These are phyloP conservation scores for Pseudoturritis turrita DNA, from an alignment of 345 rosid genomes.

Conservation along the genomic window DNA sequence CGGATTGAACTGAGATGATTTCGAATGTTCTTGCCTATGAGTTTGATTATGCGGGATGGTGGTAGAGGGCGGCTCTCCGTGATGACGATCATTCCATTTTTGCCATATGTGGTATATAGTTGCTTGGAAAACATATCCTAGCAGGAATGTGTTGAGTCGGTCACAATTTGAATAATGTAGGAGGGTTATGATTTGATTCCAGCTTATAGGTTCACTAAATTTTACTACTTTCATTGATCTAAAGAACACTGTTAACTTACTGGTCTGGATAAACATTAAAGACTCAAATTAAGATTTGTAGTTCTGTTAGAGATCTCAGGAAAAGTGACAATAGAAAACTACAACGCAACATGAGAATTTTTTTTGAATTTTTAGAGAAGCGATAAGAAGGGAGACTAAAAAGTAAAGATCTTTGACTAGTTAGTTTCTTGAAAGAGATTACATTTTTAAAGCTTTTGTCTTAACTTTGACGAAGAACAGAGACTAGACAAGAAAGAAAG, in stretches of 20 bases:
- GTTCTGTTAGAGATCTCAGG: neutral
- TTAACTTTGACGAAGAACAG: neutral
- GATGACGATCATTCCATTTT: too few relatives aligned
- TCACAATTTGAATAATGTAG: too few relatives aligned
- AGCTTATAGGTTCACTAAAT: too few relatives aligned
- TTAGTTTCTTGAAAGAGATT: neutral
- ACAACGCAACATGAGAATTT: neutral
- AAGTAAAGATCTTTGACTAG: neutral
- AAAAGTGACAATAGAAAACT: neutral
- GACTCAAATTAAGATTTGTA: neutral
- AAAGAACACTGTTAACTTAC: neutral
- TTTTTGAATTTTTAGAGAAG: neutral
- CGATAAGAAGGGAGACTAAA: neutral
- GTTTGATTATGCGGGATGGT: too few relatives aligned
- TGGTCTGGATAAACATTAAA: neutral
- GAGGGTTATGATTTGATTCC: too few relatives aligned
- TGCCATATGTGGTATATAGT: too few relatives aligned
- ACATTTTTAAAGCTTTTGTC: slow-evolving; percentile 6
- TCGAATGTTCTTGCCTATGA: too few relatives aligned
- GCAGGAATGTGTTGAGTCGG: too few relatives aligned
- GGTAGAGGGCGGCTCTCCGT: too few relatives aligned
- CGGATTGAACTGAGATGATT: too few relatives aligned
- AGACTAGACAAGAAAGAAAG: neutral
- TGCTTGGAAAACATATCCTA: too few relatives aligned
- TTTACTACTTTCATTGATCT: too few relatives aligned